These are phyloP conservation scores for Hawksworthiomyces lignivorus DNA, from an alignment of 2,329 filamentous ascomycete species.

Conservation along the genomic window DNA sequence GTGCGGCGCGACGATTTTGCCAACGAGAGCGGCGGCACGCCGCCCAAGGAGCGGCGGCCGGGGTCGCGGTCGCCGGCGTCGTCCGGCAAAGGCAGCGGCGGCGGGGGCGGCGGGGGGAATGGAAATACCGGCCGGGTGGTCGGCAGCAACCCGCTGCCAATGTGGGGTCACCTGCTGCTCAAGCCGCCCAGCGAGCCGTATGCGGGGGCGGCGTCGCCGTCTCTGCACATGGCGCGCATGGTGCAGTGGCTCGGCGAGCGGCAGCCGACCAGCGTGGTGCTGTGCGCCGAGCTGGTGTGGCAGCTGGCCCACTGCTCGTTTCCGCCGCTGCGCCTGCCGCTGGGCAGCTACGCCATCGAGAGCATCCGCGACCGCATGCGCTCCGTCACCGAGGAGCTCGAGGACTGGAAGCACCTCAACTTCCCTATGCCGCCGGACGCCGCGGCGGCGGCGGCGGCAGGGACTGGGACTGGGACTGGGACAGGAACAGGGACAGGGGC, in stretches of 20 bases:
- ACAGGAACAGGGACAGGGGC: conserved; percentile 18
- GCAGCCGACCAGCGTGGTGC: conserved; percentile 86
- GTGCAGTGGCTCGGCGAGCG: conserved; percentile 90
- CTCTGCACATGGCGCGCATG: conserved; percentile 82
- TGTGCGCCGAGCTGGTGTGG: conserved; percentile 91
- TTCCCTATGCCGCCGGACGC: conserved; percentile 45
- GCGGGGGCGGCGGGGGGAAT: not conserved
- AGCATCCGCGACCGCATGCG: conserved; percentile 85
- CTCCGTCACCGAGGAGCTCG: conserved; percentile 88
- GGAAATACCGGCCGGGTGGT: conserved; percentile 21
- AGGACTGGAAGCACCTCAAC: conserved; percentile 85
- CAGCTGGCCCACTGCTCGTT: conserved; percentile 92
- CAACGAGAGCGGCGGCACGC: not conserved
- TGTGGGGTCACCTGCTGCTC: conserved; percentile 88
- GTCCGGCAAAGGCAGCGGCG: not conserved
- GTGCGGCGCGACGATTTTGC: conserved; percentile 69
- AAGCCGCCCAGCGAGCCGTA: conserved; percentile 81
- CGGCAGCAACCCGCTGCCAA: conserved; percentile 52
- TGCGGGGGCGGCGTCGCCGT: conserved; percentile 66
- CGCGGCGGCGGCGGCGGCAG: conserved; percentile 24
- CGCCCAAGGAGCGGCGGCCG: not conserved
- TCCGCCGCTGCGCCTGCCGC: conserved; percentile 75
- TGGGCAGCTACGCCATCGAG: conserved; percentile 92
- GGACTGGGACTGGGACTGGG: conserved; percentile 22
- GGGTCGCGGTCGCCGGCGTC: not conserved